Evolutionary conservation across 768 basidiomycete genomes (phyloP), one percentile per base, ranked within the genome.

Genomic region (Pleurotus tuoliensis): DNA sequence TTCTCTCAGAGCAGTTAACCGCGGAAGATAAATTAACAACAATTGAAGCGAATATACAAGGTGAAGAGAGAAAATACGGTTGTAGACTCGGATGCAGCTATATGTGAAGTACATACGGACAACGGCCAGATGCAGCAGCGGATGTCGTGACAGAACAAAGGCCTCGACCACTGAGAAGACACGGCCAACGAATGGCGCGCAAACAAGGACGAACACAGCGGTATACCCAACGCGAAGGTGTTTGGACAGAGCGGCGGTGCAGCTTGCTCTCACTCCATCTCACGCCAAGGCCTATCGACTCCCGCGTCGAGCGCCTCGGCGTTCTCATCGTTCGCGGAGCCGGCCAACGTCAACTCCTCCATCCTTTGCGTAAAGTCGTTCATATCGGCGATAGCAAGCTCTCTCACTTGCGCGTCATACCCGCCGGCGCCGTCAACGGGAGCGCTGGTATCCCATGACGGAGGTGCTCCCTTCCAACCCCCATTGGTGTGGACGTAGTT

Each of bases 401-500:
- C 61, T 24, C 74, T 69, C 8, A 73, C 51, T 11, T 54, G 64
- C 22, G 59, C 58, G 48, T 76, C 80, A 53, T 82, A 82, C 5
- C 69, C 72, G 3, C 72, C 80, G 11, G 63, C 65, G 51, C 68
- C 69, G 16, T 71, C 62, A 1, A 77, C 71, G 5, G 72, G 62
- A 4, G 67, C 73, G 0, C 57, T 57, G 0, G 80, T 75, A 59
- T 84, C 76, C 82, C 84, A 86, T 5, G 73, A 63, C 37, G 81
- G 78, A 5, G 68, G 66, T 4, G 71, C 71, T 5, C 84, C 84
- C 27, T 64, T 73, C 81, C 84, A 87, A 0, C 83, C 86, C 2
- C 77, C 77, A 12, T 78, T 75, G 15, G 62, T 49, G 58, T 81
- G 66, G n/a, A 86, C 66, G 59, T 82, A 85, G 56, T 83, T 84